Conservation (phyloP, 129 eudicot species). For the Flaveria brownii region DNA sequence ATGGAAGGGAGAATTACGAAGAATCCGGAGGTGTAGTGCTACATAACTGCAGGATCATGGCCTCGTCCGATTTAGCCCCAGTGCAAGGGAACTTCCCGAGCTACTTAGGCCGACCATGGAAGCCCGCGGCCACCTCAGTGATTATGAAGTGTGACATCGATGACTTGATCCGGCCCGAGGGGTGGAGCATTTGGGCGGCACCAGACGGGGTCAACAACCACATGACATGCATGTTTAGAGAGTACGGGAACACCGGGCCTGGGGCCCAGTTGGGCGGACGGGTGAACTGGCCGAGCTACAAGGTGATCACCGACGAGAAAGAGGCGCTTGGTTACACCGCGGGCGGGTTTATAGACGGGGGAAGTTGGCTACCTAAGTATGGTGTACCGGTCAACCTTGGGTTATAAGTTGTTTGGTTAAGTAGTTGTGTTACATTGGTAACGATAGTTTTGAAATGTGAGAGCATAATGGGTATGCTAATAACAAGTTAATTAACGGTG, state of each 20-base stretch:
- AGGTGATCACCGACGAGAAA: conserved; percentile 1
- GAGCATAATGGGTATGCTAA: conserved; percentile 2
- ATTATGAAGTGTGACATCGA: conserved; percentile 45
- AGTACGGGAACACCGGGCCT: conserved; percentile 53
- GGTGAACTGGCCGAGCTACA: conserved; percentile 38
- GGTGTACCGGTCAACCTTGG: conserved; percentile 41
- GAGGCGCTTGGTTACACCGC: conserved; percentile 37
- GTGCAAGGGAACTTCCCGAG: conserved; percentile 32
- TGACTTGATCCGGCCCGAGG: conserved; percentile 56
- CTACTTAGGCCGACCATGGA: conserved; percentile 71
- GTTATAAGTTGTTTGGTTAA: conserved; percentile 10
- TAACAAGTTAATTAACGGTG: neutral
- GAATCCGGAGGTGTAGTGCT: conserved; percentile 51
- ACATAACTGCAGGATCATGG: conserved; percentile 48
- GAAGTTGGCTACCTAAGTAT: conserved; percentile 39
- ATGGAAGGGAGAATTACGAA: conserved; percentile 41
- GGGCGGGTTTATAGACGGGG: conserved; percentile 27
- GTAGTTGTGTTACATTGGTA: conserved; percentile 9
- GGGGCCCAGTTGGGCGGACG: conserved; percentile 37
- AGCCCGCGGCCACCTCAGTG: conserved; percentile 37
- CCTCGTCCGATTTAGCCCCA: conserved; percentile 33
- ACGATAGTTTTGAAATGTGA: conserved; percentile 2
- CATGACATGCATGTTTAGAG: conserved; percentile 44
- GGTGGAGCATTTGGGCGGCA: conserved; percentile 47
- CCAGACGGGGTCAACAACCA: conserved; percentile 29